A percentile compares a stretch with the other conserved stretches of the same genome.
These are phyloP conservation scores for Suhomyces yuchorum DNA, from an alignment of 1,139 yeast genomes.

Conservation along the genomic window DNA sequence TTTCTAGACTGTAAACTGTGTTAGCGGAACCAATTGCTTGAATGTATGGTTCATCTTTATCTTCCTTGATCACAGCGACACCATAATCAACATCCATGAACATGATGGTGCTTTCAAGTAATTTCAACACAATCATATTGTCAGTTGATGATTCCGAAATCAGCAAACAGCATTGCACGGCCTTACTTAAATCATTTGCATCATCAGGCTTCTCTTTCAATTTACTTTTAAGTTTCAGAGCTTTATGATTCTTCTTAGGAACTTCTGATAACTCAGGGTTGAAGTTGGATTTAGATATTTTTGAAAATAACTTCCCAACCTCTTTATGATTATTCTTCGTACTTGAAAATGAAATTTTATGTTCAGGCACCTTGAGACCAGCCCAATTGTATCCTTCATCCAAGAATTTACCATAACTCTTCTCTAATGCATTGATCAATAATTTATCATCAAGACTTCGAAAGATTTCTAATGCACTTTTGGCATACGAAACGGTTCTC, in stretches of 20 bases:
- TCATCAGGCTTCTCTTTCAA: slow-evolving; percentile 6
- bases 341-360: slow-evolving; percentile 1
- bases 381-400: slow-evolving; percentile 34
- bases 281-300: not conserved
- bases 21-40: slow-evolving; percentile 48
- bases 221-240: not conserved
- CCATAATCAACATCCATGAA: slow-evolving; percentile 51
- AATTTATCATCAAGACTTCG: slow-evolving; percentile 22
- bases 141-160: slow-evolving; percentile 51
- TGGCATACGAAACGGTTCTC: slow-evolving; percentile 24
- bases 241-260: not conserved
- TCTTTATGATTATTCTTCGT: not conserved
- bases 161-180: slow-evolving; percentile 49
- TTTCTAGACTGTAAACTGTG: slow-evolving; percentile 36
- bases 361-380: slow-evolving; percentile 24
- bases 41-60: slow-evolving; percentile 36
- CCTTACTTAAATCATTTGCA: slow-evolving; percentile 18
- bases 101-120: slow-evolving; percentile 44
- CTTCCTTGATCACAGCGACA: slow-evolving; percentile 38
- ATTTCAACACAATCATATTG: slow-evolving; percentile 39
- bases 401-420: slow-evolving; percentile 22
- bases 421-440: slow-evolving; percentile 17
- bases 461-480: slow-evolving; percentile 24
- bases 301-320: slow-evolving; percentile 1
- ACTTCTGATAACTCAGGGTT: not conserved